Percentiles rank a stretch among this genome's conserved stretches.
phyloP scores from a whole-genome alignment of 768 basidiomycete genomes.

The Daedaleopsis sinensis region DNA sequence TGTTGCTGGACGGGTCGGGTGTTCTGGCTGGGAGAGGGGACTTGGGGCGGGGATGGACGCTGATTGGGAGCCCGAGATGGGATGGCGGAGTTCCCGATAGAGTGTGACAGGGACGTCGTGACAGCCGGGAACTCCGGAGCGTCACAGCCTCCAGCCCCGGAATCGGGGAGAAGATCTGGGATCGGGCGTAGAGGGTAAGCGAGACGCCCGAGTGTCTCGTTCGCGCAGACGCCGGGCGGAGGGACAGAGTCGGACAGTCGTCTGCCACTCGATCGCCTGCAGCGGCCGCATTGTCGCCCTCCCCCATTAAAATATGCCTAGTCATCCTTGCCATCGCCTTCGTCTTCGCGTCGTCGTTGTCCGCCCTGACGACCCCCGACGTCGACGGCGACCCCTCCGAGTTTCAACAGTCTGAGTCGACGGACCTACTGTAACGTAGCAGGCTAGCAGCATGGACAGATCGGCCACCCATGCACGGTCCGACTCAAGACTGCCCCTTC shows the following conservation, averaged over 20 bases:
- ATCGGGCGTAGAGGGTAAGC: no score
- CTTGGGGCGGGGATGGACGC: background rate
- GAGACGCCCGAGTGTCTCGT: no score
- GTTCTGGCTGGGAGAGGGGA: no score
- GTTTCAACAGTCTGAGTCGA: background rate
- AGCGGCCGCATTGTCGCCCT: background rate
- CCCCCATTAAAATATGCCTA: background rate
- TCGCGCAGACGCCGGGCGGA: background rate
- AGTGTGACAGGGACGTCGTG: background rate
- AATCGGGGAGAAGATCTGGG: background rate
- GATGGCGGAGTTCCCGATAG: background rate
- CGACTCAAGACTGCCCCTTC: slow-evolving; percentile 24
- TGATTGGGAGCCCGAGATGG: background rate
- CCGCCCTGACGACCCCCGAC: no score
- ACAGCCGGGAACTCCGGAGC: background rate
- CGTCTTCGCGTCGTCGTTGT: no score
- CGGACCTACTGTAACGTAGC: no score
- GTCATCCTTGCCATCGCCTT: no score
- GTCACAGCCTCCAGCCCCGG: background rate
- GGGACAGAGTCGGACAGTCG: no score
- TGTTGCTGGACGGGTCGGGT: no score
- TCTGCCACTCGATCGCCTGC: background rate
- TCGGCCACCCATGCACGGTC: background rate
- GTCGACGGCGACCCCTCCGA: background rate
- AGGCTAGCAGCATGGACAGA: no score